Evolutionary conservation across 192 early-diverging fungal species (phyloP), one percentile per base, ranked within the genome.

Genomic region (Funneliformis mosseae): DNA sequence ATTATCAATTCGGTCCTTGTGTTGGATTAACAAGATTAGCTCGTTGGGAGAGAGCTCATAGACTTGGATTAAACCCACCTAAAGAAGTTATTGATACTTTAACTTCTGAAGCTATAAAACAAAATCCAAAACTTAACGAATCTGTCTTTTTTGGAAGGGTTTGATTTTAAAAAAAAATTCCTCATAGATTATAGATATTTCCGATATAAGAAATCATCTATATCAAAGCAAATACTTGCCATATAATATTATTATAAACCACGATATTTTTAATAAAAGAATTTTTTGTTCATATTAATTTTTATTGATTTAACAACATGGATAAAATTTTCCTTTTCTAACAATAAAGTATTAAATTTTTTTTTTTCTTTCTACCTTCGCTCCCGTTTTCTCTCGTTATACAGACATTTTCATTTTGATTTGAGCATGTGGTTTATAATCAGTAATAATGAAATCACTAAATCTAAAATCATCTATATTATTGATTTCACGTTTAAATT

Each of bases 341-440:
- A n/a, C n/a, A n/a, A n/a, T n/a, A n/a, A n/a, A n/a, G n/a, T n/a
- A n/a, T n/a, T n/a, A n/a, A n/a, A n/a, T 43, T 55, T 21, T 5
- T 50, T 12, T 55, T 16, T 16, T 55, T 9, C 48, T 4, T 55
- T 55, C 16, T 16, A 16, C 18, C 18, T 55, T 55, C 3, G 2
- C 46, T 0, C 16, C 6, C 48, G 14, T 50, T 18, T 18, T 11
- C 16, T 18, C 16, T 18, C 48, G 68, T 83, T 89, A 96, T 1
- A 97, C 96, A n/a, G 95, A 94, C 97, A 99, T 98, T 10, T 92
- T 89, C 97, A 99, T 98, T 59, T 89, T 90, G 41, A 99, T 91
- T 82, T 95, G 96, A 28, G 88, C 87, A 82, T 97, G 90, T 21
- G 97, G 97, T 3, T 86, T 83, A 85, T 99, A 99, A 21, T 92